Base-by-base conservation (phyloP, 257 asterid genomes). In the Gentiana straminea region DNA sequence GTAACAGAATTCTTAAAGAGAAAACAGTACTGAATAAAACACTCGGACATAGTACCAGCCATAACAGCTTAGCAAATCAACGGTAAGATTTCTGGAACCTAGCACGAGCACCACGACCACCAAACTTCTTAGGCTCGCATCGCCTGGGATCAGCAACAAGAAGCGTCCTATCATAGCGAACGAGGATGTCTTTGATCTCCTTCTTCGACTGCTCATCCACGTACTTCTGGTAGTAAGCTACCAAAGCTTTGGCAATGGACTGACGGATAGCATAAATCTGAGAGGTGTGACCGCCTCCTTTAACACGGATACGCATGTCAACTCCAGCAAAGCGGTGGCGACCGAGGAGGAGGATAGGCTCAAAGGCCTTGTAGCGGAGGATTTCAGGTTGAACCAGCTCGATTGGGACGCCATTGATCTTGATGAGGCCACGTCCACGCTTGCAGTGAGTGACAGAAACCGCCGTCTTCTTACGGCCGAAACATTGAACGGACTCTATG, bases 121-220 rank as follows among this genome's bases (percentile, higher is more conserved):
- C 70, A 33, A 69, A 64, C 66, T 69, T 69, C 70, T 69, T 64
- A 2, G 74, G 74, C 63, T 69, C 74, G 24, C 74, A 69, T 33
- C 74, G 54, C 65, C 74, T 64, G 1, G 74, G 74, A 59, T 69
- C 74, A 13, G 70, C 74, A 32, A 69, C 74, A 7, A 69, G 74
- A n/a, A 69, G 41, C 5, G 74, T 69, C 63, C 74, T 54, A 4
- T 69, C 74, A 13, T 69, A 69, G 5, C 60, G 55, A 4, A 64
- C 63, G 3, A 69, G 63, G 5, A 69, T 60, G 49, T 64, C 70
- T 52, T 69, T 69, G 39, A 64, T 64, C 56, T 59, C 63, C 67
- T 69, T 69, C 70, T 69, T 69, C 3, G 52, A 38, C 52, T 58
- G 65, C 59, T 69, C 74, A 3, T 69, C 74, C 4, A 58, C 74